A percentile compares a stretch with the other conserved stretches of the same genome.
Evolutionary conservation across 2,329 filamentous ascomycete genomes (phyloP).

Genomic region (Diplodia seriata): DNA sequence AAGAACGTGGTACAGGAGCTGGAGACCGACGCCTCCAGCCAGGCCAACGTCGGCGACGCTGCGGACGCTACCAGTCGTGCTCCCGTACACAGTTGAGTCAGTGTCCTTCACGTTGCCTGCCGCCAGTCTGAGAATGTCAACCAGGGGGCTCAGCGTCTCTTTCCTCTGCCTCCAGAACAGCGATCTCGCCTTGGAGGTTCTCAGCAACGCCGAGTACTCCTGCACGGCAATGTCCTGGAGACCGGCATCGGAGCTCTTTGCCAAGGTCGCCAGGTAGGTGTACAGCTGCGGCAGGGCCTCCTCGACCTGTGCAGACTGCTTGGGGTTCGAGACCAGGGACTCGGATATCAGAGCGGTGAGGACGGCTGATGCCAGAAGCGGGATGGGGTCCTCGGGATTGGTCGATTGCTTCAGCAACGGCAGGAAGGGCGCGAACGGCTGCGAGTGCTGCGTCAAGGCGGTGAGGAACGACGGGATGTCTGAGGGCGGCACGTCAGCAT

Average conservation of each 20-base stretch:
- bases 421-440: constrained; percentile 77
- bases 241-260: constrained; percentile 84
- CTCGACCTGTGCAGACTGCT: constrained; percentile 67
- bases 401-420: constrained; percentile 83
- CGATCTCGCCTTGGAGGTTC: constrained; percentile 74
- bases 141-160: constrained; percentile 81
- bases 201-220: constrained; percentile 84
- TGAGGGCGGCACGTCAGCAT: constrained; percentile 47
- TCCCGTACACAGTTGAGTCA: constrained; percentile 63
- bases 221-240: constrained; percentile 96
- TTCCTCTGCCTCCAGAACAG: constrained; percentile 91
- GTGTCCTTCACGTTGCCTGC: constrained; percentile 76
- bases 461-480: constrained; percentile 80
- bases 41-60: constrained; percentile 70
- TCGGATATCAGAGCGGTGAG: constrained; percentile 78
- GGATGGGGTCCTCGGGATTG: constrained; percentile 85
- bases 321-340: constrained; percentile 67
- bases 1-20: constrained; percentile 92
- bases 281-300: constrained; percentile 83
- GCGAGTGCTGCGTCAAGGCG: constrained; percentile 74
- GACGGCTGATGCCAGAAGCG: constrained; percentile 86
- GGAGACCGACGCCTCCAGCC: constrained; percentile 82
- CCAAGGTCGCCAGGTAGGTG: constrained; percentile 82
- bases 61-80: constrained; percentile 61
- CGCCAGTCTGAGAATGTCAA: constrained; percentile 78